Conservation (phyloP, 108 stramenopile species). For the Ochromonas danica region DNA sequence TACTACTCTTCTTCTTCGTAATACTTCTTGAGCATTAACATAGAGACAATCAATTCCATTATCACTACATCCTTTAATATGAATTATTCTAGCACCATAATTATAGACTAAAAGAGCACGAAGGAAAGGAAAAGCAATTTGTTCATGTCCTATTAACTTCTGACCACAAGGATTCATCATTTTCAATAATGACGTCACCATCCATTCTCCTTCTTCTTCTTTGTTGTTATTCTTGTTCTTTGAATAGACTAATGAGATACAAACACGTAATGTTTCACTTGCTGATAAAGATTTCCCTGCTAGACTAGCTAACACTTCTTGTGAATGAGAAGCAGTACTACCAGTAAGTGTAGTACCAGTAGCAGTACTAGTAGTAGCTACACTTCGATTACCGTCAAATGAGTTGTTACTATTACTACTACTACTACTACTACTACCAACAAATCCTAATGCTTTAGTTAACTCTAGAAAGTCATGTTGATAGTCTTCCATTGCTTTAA, state of each 20-base stretch:
- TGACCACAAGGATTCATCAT: background rate
- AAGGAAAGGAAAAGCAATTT: background rate
- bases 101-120: background rate
- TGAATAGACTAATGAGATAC: background rate
- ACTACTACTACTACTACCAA: background rate
- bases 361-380: background rate
- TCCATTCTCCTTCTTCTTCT: background rate
- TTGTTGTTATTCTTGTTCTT: background rate
- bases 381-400: background rate
- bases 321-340: background rate
- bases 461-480: background rate
- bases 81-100: background rate
- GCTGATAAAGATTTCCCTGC: too few relatives aligned
- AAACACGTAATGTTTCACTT: background rate
- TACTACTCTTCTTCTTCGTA: background rate
- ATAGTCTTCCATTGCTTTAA: background rate
- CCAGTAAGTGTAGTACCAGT: background rate
- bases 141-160: background rate
- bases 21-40: background rate
- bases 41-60: background rate
- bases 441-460: background rate
- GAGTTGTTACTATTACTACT: background rate
- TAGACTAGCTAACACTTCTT: background rate
- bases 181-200: background rate
- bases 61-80: background rate